A percentile compares a stretch with the other conserved stretches of the same genome.
Conservation (phyloP, 345 rosid genomes). For the Theobroma cacao region DNA sequence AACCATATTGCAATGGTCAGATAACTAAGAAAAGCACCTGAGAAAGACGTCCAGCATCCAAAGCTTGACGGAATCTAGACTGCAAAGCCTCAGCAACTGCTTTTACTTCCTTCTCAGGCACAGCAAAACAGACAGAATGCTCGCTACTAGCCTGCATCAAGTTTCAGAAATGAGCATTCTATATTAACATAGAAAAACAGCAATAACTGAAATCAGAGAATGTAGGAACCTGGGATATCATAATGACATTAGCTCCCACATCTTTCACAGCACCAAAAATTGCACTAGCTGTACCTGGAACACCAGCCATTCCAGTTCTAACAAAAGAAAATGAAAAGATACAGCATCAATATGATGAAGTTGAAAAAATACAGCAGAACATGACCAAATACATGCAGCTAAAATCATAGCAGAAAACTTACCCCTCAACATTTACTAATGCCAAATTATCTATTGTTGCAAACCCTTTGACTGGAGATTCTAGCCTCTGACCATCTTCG, state of each 20-base stretch:
- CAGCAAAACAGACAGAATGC: slow-evolving; percentile 99
- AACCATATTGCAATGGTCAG: background rate
- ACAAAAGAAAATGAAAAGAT: slow-evolving; percentile 16
- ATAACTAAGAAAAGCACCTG: slow-evolving; percentile 51
- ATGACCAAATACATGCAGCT: slow-evolving; percentile 4
- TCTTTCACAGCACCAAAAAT: slow-evolving; percentile 94
- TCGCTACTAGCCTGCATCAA: slow-evolving; percentile 89
- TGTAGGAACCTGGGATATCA: slow-evolving; percentile 84
- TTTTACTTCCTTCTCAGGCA: slow-evolving; percentile 93
- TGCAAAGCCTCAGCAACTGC: slow-evolving; percentile 88
- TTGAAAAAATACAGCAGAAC: background rate
- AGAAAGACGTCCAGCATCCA: slow-evolving; percentile 95
- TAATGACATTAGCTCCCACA: slow-evolving; percentile 98
- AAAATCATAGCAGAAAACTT: slow-evolving; percentile 20
- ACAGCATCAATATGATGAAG: background rate
- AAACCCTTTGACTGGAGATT: slow-evolving; percentile 84
- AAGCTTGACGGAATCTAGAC: slow-evolving; percentile 81
- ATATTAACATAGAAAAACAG: slow-evolving; percentile 3
- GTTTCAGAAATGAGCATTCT: slow-evolving; percentile 24
- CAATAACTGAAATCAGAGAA: slow-evolving; percentile 8
- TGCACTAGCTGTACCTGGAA: slow-evolving; percentile 95
- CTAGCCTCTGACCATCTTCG: slow-evolving; percentile 44
- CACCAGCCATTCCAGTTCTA: slow-evolving; percentile 99
- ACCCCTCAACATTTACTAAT: slow-evolving; percentile 99
- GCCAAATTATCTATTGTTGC: slow-evolving; percentile 98